phyloP scores from a whole-genome alignment of 2,329 filamentous ascomycete genomes.

The Talaromyces sp. region DNA sequence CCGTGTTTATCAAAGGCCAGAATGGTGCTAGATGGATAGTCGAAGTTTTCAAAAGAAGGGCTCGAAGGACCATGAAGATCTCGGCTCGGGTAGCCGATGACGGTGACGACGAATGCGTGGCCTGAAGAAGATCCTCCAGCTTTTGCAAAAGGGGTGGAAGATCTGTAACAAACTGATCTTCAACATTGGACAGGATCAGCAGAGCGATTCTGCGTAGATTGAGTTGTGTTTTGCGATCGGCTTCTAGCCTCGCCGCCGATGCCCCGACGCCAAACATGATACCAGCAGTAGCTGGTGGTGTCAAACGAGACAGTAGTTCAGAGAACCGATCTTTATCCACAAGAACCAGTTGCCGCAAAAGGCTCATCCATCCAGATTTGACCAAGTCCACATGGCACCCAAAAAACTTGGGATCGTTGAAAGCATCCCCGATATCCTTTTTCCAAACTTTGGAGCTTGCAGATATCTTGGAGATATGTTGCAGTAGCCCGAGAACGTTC shows the following conservation, averaged over 20 bases:
- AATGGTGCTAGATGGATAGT: conserved; percentile 74
- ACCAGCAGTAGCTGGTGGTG: conserved; percentile 82
- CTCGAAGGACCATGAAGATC: conserved; percentile 80
- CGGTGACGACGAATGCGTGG: conserved; percentile 82
- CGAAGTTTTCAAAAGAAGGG: conserved; percentile 72
- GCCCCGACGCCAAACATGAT: conserved; percentile 99
- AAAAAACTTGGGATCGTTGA: conserved; percentile 86
- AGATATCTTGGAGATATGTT: conserved; percentile 69
- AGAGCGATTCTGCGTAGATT: conserved; percentile 79
- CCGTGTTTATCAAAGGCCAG: conserved; percentile 85
- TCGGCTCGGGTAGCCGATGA: conserved; percentile 86
- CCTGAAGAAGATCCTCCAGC: conserved; percentile 76
- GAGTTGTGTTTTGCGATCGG: conserved; percentile 86
- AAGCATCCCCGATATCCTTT: conserved; percentile 85
- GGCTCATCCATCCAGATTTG: conserved; percentile 70
- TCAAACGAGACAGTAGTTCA: conserved; percentile 73
- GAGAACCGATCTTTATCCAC: conserved; percentile 83
- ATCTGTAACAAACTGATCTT: conserved; percentile 76
- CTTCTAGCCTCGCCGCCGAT: conserved; percentile 86
- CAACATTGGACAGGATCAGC: conserved; percentile 68
- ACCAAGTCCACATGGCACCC: conserved; percentile 62
- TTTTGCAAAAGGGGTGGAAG: conserved; percentile 72
- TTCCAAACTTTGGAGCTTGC: conserved; percentile 86
- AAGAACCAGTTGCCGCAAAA: conserved; percentile 78
- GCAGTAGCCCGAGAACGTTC: conserved; percentile 66